Percentiles rank a stretch among this genome's conserved stretches.
Evolutionary conservation across 2,329 filamentous ascomycete genomes (phyloP).

Genomic region (Exophiala dermatitidis): DNA sequence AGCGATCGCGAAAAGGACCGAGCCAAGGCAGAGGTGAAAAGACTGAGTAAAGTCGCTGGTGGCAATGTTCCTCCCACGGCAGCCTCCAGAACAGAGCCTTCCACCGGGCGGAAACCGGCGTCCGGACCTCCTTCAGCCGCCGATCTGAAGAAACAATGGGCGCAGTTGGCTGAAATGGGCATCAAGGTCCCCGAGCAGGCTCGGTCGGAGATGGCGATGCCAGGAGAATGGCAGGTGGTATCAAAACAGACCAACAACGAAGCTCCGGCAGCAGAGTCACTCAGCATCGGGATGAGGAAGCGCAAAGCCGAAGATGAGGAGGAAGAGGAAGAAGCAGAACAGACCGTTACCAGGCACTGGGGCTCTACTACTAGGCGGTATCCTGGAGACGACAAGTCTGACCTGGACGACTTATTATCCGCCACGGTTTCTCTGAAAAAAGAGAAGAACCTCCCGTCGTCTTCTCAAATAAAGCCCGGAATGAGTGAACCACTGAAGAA

Average conservation of each 20-base stretch:
- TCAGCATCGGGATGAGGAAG: slow-evolving; percentile 41
- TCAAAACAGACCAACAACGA: slow-evolving; percentile 38
- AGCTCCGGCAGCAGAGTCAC: slow-evolving; percentile 33
- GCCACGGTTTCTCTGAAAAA: slow-evolving; percentile 37
- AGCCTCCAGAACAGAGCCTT: slow-evolving; percentile 25
- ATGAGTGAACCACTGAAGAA: slow-evolving; percentile 11
- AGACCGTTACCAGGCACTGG: slow-evolving; percentile 37
- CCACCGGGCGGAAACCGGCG: slow-evolving; percentile 30
- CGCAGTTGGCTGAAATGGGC: slow-evolving; percentile 81
- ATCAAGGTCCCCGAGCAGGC: slow-evolving; percentile 75
- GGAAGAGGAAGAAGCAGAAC: slow-evolving; percentile 35
- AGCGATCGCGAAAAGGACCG: slow-evolving; percentile 73
- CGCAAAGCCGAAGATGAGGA: slow-evolving; percentile 40
- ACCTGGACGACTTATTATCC: slow-evolving; percentile 39
- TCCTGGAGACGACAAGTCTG: slow-evolving; percentile 35
- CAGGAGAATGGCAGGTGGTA: slow-evolving; percentile 77
- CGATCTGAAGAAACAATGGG: slow-evolving; percentile 74
- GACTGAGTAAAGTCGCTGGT: slow-evolving; percentile 69
- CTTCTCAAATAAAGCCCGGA: slow-evolving; percentile 3
- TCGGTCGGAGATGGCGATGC: slow-evolving; percentile 73
- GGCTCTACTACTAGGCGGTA: slow-evolving; percentile 38
- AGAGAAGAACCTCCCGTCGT: slow-evolving; percentile 23
- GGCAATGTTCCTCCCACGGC: slow-evolving; percentile 25
- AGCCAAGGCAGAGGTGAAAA: slow-evolving; percentile 75
- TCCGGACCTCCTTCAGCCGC: slow-evolving; percentile 44